phyloP scores from a whole-genome alignment of 805 yeast species.

The Yamadazyma tumulicola region DNA sequence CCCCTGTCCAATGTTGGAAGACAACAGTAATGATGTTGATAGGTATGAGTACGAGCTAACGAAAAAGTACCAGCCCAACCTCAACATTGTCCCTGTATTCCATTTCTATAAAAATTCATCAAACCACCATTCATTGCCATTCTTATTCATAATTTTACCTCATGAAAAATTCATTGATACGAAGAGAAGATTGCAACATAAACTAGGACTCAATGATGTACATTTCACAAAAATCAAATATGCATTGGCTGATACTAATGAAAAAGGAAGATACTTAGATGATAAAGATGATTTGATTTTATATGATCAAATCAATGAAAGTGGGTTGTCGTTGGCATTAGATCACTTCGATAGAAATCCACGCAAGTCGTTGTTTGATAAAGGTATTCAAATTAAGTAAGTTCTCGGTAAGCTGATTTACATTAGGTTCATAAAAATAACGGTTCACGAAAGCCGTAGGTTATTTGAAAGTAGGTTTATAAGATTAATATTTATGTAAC shows the following conservation, averaged over 20 bases:
- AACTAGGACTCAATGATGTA: constrained; percentile 72
- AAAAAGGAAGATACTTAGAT: constrained; percentile 43
- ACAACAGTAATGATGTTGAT: constrained; percentile 22
- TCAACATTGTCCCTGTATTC: constrained; percentile 57
- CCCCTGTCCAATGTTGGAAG: constrained; percentile 16
- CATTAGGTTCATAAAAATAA: too few species aligned
- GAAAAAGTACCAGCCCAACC: constrained; percentile 22
- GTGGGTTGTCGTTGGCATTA: constrained; percentile 52
- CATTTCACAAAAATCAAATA: constrained; percentile 76
- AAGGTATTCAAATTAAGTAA: constrained; percentile 40
- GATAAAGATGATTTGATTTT: constrained; percentile 53
- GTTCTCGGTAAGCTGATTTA: too few species aligned
- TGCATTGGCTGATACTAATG: constrained; percentile 47
- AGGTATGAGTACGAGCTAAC: constrained; percentile 22
- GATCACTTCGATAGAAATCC: constrained; percentile 84
- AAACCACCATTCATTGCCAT: constrained; percentile 79
- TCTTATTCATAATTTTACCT: constrained; percentile 66
- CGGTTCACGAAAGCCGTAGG: too few species aligned
- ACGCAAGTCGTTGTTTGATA: constrained; percentile 34
- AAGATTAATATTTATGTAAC: neutral
- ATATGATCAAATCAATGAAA: constrained; percentile 41
- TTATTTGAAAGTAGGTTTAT: neutral
- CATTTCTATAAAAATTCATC: constrained; percentile 73
- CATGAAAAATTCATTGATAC: constrained; percentile 65
- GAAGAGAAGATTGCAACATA: constrained; percentile 60